Conservation (phyloP, 768 basidiomycete genomes). For the Piloderma croceum region DNA sequence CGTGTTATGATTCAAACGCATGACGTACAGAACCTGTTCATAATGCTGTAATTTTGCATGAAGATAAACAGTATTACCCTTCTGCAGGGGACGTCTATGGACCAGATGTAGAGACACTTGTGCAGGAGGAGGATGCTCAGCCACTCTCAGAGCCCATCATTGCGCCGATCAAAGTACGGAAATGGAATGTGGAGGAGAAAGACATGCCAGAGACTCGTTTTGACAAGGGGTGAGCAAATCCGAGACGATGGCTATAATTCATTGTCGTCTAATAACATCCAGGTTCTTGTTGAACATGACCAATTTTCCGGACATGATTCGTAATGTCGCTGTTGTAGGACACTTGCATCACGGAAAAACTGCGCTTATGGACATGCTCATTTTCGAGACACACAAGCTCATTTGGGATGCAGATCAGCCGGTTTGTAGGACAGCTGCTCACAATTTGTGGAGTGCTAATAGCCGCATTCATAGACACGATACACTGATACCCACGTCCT, state of each 20-base stretch:
- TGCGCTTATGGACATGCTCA: slow-evolving; percentile 92
- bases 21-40: slow-evolving; percentile 57
- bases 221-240: slow-evolving; percentile 77
- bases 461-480: slow-evolving; percentile 51
- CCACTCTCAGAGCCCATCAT: slow-evolving; percentile 92
- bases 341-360: slow-evolving; percentile 99
- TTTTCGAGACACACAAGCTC: slow-evolving; percentile 94
- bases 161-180: slow-evolving; percentile 90
- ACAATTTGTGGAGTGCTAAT: slow-evolving; percentile 15
- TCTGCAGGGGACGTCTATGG: slow-evolving; percentile 91
- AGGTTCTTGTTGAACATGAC: slow-evolving; percentile 93
- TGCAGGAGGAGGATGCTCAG: slow-evolving; percentile 98
- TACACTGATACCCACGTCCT: slow-evolving; percentile 96
- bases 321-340: slow-evolving; percentile 94
- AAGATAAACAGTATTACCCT: slow-evolving; percentile 98
- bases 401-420: slow-evolving; percentile 89
- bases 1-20: slow-evolving; percentile 11
- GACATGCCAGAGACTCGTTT: slow-evolving; percentile 95
- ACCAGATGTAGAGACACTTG: slow-evolving; percentile 87
- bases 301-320: slow-evolving; percentile 86
- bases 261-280: slow-evolving; percentile 4
- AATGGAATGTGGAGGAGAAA: slow-evolving; percentile 94
- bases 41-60: slow-evolving; percentile 85
- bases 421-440: slow-evolving; percentile 41
- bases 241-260: not conserved